phyloP scores from a whole-genome alignment of 2,329 filamentous ascomycete species.

The Trichoderma sp. region DNA sequence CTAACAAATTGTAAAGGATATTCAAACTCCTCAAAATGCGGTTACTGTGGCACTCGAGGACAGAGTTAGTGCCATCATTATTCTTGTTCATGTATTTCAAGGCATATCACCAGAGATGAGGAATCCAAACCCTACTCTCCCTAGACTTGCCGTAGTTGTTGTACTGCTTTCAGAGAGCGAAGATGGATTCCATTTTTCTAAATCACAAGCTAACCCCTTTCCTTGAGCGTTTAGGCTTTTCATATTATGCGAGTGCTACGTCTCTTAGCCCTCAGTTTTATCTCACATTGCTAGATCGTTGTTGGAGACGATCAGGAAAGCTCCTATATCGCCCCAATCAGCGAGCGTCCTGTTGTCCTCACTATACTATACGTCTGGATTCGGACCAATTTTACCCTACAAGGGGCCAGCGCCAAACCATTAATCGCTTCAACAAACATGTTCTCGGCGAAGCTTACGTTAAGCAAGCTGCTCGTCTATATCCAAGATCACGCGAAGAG shows the following conservation, averaged over 20 bases:
- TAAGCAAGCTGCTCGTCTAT: constrained; percentile 59
- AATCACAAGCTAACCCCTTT: not conserved
- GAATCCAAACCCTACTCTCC: not conserved
- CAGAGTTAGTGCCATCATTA: constrained; percentile 50
- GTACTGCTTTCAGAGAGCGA: not conserved
- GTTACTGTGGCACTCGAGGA: constrained; percentile 49
- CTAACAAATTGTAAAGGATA: constrained; percentile 41
- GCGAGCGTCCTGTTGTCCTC: constrained; percentile 80
- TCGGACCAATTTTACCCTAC: constrained; percentile 61
- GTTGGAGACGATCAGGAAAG: constrained; percentile 71
- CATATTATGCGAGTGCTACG: constrained; percentile 65
- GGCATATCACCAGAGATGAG: not conserved
- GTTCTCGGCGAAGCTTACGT: constrained; percentile 67
- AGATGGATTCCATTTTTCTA: not conserved
- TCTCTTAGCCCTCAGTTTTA: constrained; percentile 65
- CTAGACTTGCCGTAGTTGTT: not conserved
- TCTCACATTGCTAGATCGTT: constrained; percentile 68
- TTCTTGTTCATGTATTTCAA: not conserved
- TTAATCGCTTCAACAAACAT: constrained; percentile 73
- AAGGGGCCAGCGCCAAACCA: constrained; percentile 69
- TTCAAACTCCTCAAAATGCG: constrained; percentile 50
- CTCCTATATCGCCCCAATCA: constrained; percentile 78
- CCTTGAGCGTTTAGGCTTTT: constrained; percentile 58
- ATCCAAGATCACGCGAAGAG: constrained; percentile 66
- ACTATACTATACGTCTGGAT: constrained; percentile 79